Evolutionary conservation across 176 grass and related monocot genomes (phyloP).

Genomic region (Oryza meridionalis): DNA sequence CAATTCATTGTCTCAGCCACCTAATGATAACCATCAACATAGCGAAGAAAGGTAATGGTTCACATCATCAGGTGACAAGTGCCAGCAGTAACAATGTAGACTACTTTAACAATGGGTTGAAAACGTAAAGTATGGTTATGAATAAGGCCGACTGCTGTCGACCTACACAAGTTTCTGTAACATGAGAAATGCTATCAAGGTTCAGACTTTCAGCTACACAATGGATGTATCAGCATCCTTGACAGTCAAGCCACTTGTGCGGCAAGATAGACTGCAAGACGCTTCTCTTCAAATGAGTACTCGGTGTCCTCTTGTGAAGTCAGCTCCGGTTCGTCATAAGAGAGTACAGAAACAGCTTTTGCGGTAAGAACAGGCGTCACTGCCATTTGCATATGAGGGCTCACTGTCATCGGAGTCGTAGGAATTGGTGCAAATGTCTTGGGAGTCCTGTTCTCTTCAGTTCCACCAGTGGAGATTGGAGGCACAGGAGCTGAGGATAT

Average conservation of each 20-base stretch:
- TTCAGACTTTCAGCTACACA: constrained; percentile 30
- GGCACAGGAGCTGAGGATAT: constrained; percentile 36
- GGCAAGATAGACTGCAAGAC: constrained; percentile 47
- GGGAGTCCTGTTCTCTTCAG: constrained; percentile 55
- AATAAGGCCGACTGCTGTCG: constrained; percentile 5
- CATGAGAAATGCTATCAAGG: background rate
- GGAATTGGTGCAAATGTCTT: constrained; percentile 31
- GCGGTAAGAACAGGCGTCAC: constrained; percentile 3
- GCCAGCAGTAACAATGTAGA: background rate
- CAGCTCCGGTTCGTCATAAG: constrained; percentile 32
- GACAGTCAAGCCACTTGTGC: constrained; percentile 40
- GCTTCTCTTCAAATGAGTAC: constrained; percentile 70
- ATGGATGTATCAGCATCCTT: background rate
- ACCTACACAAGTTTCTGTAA: constrained; percentile 18
- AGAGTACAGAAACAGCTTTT: constrained; percentile 34
- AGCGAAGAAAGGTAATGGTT: background rate
- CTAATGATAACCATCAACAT: background rate
- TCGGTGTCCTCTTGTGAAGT: constrained; percentile 35
- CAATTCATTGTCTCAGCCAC: background rate
- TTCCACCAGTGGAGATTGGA: background rate
- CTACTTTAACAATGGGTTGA: background rate
- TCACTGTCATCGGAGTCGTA: constrained; percentile 43
- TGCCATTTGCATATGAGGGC: constrained; percentile 53
- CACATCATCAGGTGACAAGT: background rate
- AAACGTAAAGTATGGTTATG: constrained; percentile 9